These are phyloP conservation scores for Decorospora gaudefroyi DNA, from an alignment of 2,329 filamentous ascomycete genomes.

Conservation along the genomic window DNA sequence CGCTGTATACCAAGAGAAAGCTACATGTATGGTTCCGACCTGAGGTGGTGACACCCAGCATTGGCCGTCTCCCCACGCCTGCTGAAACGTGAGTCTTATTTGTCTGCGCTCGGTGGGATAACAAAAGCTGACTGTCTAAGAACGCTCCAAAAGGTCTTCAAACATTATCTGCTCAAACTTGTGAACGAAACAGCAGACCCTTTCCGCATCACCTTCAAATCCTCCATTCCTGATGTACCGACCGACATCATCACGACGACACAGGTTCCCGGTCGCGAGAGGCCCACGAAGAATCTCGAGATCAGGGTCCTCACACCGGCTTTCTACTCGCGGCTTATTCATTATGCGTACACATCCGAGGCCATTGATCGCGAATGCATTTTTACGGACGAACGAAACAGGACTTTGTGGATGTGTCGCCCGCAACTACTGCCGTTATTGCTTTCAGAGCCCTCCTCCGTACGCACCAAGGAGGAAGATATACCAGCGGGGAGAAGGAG, in stretches of 20 bases:
- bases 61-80: constrained; percentile 58
- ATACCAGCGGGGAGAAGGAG: constrained; percentile 5
- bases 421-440: constrained; percentile 55
- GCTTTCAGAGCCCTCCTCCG: constrained; percentile 25
- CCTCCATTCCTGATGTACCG: constrained; percentile 51
- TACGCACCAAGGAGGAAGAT: constrained; percentile 43
- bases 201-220: constrained; percentile 59
- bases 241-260: constrained; percentile 33
- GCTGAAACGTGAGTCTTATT: constrained; percentile 51
- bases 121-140: constrained; percentile 22
- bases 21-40: constrained; percentile 69
- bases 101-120: too few species aligned
- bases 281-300: constrained; percentile 51
- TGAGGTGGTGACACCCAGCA: constrained; percentile 62
- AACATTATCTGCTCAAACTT: constrained; percentile 50
- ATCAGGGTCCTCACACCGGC: constrained; percentile 65
- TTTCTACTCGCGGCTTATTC: constrained; percentile 69
- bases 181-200: constrained; percentile 54
- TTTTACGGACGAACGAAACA: constrained; percentile 58
- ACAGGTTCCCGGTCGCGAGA: constrained; percentile 6
- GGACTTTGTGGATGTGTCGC: constrained; percentile 62
- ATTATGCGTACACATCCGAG: constrained; percentile 65
- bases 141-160: constrained; percentile 48
- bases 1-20: constrained; percentile 60
- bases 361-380: constrained; percentile 64